phyloP scores from a whole-genome alignment of 2,329 filamentous ascomycete species.

The Teratosphaeria destructans region DNA sequence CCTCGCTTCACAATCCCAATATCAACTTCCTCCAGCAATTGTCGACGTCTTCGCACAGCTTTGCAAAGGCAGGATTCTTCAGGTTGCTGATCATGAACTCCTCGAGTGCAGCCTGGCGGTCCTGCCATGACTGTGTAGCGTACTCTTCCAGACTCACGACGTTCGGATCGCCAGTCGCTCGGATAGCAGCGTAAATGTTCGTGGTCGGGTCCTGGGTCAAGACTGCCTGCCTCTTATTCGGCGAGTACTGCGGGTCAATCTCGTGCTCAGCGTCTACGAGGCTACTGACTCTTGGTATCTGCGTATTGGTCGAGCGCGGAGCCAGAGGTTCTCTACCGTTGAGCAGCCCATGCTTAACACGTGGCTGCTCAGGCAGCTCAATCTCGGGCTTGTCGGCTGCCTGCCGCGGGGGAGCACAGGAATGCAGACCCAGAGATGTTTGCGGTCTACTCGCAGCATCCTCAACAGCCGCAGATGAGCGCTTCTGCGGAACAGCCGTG shows the following conservation, averaged over 20 bases:
- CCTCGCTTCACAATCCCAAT: conserved; percentile 29
- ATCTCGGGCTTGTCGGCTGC: neutral
- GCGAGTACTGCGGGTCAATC: conserved; percentile 7
- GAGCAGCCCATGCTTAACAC: conserved; percentile 11
- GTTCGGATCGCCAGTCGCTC: neutral
- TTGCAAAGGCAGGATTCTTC: conserved; percentile 39
- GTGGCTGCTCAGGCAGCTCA: neutral
- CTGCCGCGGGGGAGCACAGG: neutral
- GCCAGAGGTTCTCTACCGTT: conserved; percentile 3
- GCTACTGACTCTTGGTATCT: conserved; percentile 13
- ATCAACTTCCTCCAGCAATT: conserved; percentile 39
- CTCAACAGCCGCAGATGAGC: conserved; percentile 1
- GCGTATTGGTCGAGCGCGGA: conserved; percentile 6
- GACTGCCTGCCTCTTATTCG: neutral
- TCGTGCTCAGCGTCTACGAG: conserved; percentile 18
- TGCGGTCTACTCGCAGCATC: neutral
- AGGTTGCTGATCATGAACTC: conserved; percentile 42
- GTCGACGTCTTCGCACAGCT: conserved; percentile 41
- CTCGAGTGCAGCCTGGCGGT: conserved; percentile 35
- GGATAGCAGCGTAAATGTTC: conserved; percentile 4
- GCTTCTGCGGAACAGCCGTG: conserved; percentile 10
- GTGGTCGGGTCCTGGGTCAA: conserved; percentile 1
- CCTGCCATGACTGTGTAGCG: conserved; percentile 29
- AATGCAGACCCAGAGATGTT: neutral
- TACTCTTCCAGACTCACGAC: conserved; percentile 22